Evolutionary conservation across 345 rosid species (phyloP), one percentile per base, ranked within the genome.

Genomic region (Cardamine occulta): DNA sequence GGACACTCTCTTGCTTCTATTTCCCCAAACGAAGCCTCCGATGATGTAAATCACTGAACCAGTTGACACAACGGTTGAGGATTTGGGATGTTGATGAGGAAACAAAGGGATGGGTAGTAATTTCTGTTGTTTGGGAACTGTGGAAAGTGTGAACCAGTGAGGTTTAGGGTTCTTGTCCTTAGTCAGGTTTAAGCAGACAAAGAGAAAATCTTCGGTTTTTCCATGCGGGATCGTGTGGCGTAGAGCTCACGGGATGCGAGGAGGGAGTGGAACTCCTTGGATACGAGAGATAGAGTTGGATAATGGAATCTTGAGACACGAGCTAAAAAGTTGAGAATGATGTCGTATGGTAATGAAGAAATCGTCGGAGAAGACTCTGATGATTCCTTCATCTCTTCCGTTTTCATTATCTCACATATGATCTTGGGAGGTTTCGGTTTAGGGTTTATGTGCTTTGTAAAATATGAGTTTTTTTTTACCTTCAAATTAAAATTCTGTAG

Each of bases 11-110:
- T 37, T 37, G 42, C 42, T 37, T 37, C 42, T 37, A 3, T 10
- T 1, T 37, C 42, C 34, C 7, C 7, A 5, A 31, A 31, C 31
- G 31, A 28, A 28, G 6, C 31, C 31, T 28, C 31, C 31, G 14
- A 37, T 37, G 0, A 37, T 37, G 66, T 80, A 87, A 44, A 87
- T 81, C 47, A 31, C 60, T 58, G 76, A 81, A 3, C 86, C 90
- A 5, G 83, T 23, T 18, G 83, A 77, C 56, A 84, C 85, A 51
- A 79, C 63, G 2, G 91, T 81, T 61, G 94, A 84, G 64, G 85
- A 14, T 4, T 76, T 70, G 13, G 84, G 78, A 14, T 81, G 49
- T 0, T 83, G 74, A 4, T 81, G 70, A 1, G 91, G 89, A 13
- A 84, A 40, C 2, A 82, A 82, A 0, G 85, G 80, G 32, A 84